Evolutionary conservation across 73 alveolate species (phyloP), one percentile per base, ranked within the genome.

Genomic region (Uronychia setigera): DNA sequence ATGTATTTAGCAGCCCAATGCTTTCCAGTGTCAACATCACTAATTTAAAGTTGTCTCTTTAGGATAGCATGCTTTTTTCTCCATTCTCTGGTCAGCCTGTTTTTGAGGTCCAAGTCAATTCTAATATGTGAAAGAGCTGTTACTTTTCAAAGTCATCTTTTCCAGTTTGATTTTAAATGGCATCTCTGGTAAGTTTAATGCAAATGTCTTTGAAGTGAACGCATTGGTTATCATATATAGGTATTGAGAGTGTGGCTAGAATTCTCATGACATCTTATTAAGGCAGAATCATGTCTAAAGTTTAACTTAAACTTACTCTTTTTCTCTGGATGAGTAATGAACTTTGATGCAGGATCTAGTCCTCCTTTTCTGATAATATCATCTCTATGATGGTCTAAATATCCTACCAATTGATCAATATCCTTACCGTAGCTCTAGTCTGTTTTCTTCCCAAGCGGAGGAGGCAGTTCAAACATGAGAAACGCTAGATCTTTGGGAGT

Each of bases 171-270:
- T 76, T 46, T 5, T 67, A 67, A 5, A 67, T 67, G 26, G 88
- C 80, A 25, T 81, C 77, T 60, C 60, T 46, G 14, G 77, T 81
- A 27, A 81, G 76, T 31, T 60, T 81, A n/a, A 35, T 81, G 32
- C 88, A 81, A 32, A 81, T 74, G 81, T 81, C 88, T 32, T 81
- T 81, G 76, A 81, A 81, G 76, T 81, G 88, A 58, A 81, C 88
- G 29, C 31, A 34, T 13, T 35, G 32, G 80, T 59, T 60, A n/a
- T 59, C 31, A 58, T 81, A 81, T 9, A 81, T 74, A 28, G 88
- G 88, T 14, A 81, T 31, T 30, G 58, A 27, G 75, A 35, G 77
- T 28, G n/a, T 58, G n/a, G 30, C 60, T 31, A 81, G 31, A 33
- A 81, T 29, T 27, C 32, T 58, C 57, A 81, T 27, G 58, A 57